phyloP scores from a whole-genome alignment of 176 grass and related monocot genomes.

The Chrysopogon serrulatus region DNA sequence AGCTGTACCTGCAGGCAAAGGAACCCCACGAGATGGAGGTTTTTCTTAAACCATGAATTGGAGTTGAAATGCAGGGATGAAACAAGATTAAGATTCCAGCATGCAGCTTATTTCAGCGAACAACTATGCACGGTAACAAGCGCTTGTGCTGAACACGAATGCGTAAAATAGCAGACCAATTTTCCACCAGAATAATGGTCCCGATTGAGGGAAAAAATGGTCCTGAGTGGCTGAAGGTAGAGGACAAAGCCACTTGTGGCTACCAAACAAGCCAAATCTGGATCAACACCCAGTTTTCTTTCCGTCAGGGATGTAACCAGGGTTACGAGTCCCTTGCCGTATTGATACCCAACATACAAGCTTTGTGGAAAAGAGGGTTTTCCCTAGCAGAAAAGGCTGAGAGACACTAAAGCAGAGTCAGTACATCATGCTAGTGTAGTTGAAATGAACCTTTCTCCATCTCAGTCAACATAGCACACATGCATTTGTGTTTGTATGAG shows the following conservation, averaged over 20 bases:
- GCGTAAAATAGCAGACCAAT: neutral
- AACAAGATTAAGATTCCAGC: neutral
- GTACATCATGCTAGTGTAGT: constrained; percentile 16
- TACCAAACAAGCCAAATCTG: constrained; percentile 30
- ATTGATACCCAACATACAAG: constrained; percentile 20
- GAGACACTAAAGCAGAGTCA: neutral
- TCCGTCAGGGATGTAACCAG: constrained; percentile 4
- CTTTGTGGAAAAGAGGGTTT: constrained; percentile 30
- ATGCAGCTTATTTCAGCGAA: neutral
- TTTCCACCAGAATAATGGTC: constrained; percentile 29
- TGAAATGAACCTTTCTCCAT: constrained; percentile 42
- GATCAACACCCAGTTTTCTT: constrained; percentile 1
- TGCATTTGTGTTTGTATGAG: neutral
- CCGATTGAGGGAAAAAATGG: too few relatives aligned
- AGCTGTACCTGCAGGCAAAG: neutral
- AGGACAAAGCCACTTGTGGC: neutral
- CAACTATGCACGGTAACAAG: neutral
- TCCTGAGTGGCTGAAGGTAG: constrained; percentile 1
- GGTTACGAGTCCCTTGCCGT: constrained; percentile 24
- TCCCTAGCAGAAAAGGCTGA: constrained; percentile 15
- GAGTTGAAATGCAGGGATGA: constrained; percentile 1
- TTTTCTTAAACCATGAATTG: too few relatives aligned
- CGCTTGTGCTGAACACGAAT: too few relatives aligned
- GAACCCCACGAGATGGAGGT: too few relatives aligned
- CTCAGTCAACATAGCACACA: constrained; percentile 45